phyloP scores from a whole-genome alignment of 495 filamentous ascomycete species.

The Lepidopterella palustris region DNA sequence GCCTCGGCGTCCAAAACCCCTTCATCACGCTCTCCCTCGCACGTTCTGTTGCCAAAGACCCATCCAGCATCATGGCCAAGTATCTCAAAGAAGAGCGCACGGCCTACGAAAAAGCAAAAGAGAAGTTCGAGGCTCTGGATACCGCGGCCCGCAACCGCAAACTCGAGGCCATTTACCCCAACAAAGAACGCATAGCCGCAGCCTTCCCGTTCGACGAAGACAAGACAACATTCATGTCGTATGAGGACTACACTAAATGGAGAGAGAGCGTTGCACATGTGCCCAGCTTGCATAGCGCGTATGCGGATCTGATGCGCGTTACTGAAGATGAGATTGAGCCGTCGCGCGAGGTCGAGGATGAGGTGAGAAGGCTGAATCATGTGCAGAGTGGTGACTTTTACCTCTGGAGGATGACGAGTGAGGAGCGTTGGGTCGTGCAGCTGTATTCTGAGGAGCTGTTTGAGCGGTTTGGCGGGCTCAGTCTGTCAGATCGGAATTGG shows the following conservation, averaged over 20 bases:
- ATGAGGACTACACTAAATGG: conserved; percentile 2
- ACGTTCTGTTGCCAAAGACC: neutral
- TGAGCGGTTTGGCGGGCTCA: conserved; percentile 20
- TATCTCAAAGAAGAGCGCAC: conserved; percentile 10
- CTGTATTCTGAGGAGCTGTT: conserved; percentile 22
- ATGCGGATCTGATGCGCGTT: conserved; percentile 1
- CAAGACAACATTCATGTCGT: conserved; percentile 8
- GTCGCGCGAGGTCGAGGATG: neutral
- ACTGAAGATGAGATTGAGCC: neutral
- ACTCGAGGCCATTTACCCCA: neutral
- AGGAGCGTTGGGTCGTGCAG: conserved; percentile 18
- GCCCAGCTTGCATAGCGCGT: neutral
- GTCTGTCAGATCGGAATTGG: conserved; percentile 7
- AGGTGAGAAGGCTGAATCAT: neutral
- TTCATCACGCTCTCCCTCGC: conserved; percentile 17
- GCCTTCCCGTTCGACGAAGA: neutral
- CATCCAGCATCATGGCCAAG: neutral
- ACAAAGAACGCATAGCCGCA: neutral
- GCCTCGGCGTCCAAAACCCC: conserved; percentile 23
- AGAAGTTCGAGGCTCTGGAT: neutral
- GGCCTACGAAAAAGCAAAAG: conserved; percentile 10
- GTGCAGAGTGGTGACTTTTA: neutral
- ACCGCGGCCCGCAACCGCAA: neutral
- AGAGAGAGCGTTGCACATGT: conserved; percentile 3
- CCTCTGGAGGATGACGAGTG: neutral